Evolutionary conservation across 495 filamentous ascomycete genomes (phyloP), one percentile per base, ranked within the genome.

Genomic region (Penicillium silybi): DNA sequence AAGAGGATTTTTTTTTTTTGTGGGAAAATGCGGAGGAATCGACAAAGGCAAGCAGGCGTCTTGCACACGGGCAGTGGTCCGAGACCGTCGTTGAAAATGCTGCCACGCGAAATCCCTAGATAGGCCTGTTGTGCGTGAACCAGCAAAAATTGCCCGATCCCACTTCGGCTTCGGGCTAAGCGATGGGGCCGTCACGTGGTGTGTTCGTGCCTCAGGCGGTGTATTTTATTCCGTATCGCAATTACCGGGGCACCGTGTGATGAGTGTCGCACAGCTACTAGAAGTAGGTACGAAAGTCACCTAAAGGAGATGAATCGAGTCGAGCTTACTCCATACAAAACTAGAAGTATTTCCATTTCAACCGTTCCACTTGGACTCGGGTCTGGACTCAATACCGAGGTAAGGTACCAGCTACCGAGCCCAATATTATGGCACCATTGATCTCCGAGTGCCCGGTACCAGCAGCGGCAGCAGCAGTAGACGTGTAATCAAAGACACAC

Each of bases 41-140:
- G 39, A 13, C 48, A 47, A n/a, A 48, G 15, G 42, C 35, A 29
- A 27, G 38, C 35, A 41, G 43, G 52, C 52, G 63, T 53, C 41
- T 50, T 40, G 37, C 46, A 60, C 57, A 61, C 62, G 54, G 60
- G 63, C 59, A 65, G 62, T 56, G 57, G 45, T 50, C 49, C 16
- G 15, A 48, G 49, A 61, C 49, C 61, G 46, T 35, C 46, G 53
- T 61, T 63, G 53, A 67, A 57, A 59, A 66, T 53, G 66, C 67
- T 71, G 65, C 71, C 71, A 73, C 70, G 71, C 69, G 69, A 69
- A 65, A 62, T 69, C 60, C 63, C 60, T 63, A 48, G 59, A 61
- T 56, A 56, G 57, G 53, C 63, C 57, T 61, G 66, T 70, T 73
- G 72, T 75, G 71, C 67, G 71, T 68, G 66, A 70, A 52, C 57